A percentile compares a stretch with the other conserved stretches of the same genome.
Evolutionary conservation across 2,329 filamentous ascomycete species (phyloP).

Genomic region (Tympanopsis confertula): DNA sequence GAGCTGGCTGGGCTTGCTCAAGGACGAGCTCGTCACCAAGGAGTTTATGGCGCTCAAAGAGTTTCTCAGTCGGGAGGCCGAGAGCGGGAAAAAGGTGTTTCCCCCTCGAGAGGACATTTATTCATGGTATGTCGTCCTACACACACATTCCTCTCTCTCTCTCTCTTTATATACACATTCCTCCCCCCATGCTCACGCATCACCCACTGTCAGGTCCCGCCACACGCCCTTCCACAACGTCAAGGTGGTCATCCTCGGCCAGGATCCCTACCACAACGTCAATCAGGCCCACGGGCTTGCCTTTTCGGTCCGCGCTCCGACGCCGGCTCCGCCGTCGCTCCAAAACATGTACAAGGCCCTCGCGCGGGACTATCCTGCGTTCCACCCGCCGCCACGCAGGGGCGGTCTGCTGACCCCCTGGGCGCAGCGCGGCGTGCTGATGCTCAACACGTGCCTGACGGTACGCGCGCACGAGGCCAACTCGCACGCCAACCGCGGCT

Average conservation of each 20-base stretch:
- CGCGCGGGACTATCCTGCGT: constrained; percentile 76
- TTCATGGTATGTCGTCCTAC: constrained; percentile 66
- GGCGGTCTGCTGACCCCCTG: constrained; percentile 80
- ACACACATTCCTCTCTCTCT: neutral
- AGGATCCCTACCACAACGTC: constrained; percentile 92
- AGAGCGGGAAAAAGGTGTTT: constrained; percentile 66
- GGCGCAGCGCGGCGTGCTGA: constrained; percentile 83
- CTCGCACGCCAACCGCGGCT: constrained; percentile 77
- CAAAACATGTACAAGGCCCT: constrained; percentile 88
- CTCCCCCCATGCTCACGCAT: neutral
- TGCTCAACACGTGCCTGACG: constrained; percentile 91
- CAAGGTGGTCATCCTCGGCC: constrained; percentile 85
- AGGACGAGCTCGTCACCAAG: constrained; percentile 68
- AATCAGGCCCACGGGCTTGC: constrained; percentile 94
- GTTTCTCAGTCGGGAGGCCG: constrained; percentile 71
- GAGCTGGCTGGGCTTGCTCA: constrained; percentile 83
- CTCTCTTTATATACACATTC: constrained; percentile 3
- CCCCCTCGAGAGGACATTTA: constrained; percentile 84
- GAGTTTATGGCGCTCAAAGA: constrained; percentile 81
- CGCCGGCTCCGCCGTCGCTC: constrained; percentile 79
- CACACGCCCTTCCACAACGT: constrained; percentile 81
- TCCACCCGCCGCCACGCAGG: constrained; percentile 62
- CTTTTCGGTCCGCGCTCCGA: constrained; percentile 87
- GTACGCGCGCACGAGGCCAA: constrained; percentile 83
- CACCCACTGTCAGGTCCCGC: constrained; percentile 58